These are phyloP conservation scores for Nakataea oryzae DNA, from an alignment of 2,329 filamentous ascomycete species.

Conservation along the genomic window DNA sequence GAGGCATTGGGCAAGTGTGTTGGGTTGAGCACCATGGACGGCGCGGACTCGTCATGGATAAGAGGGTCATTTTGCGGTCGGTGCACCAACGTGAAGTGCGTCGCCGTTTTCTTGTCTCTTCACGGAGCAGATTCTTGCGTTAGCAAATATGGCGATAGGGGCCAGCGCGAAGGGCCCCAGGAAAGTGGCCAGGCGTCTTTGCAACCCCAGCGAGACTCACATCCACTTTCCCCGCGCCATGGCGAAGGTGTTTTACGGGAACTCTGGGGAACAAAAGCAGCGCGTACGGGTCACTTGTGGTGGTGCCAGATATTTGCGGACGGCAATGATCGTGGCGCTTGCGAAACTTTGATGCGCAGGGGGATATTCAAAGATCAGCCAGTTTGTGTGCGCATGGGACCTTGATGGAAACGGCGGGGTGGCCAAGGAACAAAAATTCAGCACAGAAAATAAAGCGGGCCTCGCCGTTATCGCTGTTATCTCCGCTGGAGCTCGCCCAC, in stretches of 20 bases:
- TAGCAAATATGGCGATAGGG: not conserved
- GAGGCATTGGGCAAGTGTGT: constrained; percentile 36
- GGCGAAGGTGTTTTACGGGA: constrained; percentile 23
- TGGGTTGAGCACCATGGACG: constrained; percentile 82
- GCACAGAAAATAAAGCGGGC: not conserved
- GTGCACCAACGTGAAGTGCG: constrained; percentile 89
- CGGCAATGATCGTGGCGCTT: not conserved
- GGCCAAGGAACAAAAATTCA: not conserved
- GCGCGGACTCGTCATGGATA: constrained; percentile 83
- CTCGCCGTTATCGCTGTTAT: not conserved
- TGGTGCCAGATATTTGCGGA: too few species aligned
- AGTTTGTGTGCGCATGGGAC: not conserved
- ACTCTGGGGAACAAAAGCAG: too few species aligned
- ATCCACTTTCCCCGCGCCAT: constrained; percentile 75
- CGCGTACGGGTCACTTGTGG: not conserved
- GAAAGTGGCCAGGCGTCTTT: not conserved
- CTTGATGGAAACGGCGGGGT: not conserved
- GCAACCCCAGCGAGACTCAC: constrained; percentile 21
- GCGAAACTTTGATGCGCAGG: not conserved
- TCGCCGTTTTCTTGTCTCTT: constrained; percentile 79
- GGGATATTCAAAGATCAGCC: not conserved
- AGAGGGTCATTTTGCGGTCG: constrained; percentile 94
- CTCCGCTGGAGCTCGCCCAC: too few species aligned
- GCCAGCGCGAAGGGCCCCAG: not conserved
- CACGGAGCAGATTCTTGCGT: not conserved